Evolutionary conservation across 2,329 filamentous ascomycete genomes (phyloP).

Genomic region (Chaetomiaceae sp.): DNA sequence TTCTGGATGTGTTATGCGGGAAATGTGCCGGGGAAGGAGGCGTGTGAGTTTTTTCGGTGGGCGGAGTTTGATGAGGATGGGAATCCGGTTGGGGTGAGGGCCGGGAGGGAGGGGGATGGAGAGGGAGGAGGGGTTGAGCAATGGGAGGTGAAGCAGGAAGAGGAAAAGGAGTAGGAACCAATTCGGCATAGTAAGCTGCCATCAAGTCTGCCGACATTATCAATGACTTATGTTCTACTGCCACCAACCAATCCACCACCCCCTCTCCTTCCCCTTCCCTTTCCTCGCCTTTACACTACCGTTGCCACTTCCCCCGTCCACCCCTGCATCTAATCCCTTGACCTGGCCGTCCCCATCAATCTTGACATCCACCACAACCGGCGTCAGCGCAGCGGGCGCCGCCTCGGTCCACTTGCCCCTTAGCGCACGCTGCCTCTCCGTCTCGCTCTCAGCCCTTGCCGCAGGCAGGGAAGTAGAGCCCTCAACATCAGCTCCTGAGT

Average conservation of each 20-base stretch:
- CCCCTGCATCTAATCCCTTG: not conserved
- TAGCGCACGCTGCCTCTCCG: not conserved
- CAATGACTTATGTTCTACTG: no score
- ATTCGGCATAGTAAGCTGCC: no score
- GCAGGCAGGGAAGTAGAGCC: not conserved
- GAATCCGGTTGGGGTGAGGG: constrained; percentile 48
- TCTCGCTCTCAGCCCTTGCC: not conserved
- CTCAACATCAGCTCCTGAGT: not conserved
- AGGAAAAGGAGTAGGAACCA: no score
- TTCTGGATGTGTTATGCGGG: constrained; percentile 92
- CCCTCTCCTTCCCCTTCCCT: constrained; percentile 16
- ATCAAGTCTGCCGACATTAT: no score
- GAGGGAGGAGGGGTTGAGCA: not conserved
- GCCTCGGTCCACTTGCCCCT: not conserved
- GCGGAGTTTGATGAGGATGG: constrained; percentile 84
- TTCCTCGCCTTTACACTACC: constrained; percentile 3
- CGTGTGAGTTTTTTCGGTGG: constrained; percentile 80
- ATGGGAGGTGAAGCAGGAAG: not conserved
- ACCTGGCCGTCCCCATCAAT: not conserved
- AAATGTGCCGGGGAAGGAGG: constrained; percentile 62
- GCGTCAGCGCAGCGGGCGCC: not conserved
- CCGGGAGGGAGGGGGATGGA: not conserved
- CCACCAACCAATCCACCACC: constrained; percentile 23
- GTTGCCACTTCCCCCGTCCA: not conserved
- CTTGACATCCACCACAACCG: not conserved